A percentile compares a stretch with the other conserved stretches of the same genome.
Evolutionary conservation across 805 yeast species (phyloP).

Genomic region (Komagataella mondaviorum): DNA sequence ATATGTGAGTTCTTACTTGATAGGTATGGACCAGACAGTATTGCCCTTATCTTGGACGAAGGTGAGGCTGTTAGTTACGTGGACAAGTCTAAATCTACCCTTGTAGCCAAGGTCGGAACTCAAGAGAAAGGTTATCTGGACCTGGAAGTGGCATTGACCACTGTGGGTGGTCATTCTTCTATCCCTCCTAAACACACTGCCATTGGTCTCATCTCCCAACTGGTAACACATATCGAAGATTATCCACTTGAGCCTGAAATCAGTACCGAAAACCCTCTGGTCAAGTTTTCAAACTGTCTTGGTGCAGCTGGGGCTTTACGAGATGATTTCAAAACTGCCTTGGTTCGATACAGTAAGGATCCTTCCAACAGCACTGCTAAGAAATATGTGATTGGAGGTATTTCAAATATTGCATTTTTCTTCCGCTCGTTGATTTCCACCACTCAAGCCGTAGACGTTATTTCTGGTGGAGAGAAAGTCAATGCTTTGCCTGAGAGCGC

Average conservation of each 20-base stretch:
- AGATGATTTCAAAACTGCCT: constrained; percentile 21
- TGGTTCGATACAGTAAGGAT: constrained; percentile 2
- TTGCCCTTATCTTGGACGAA: constrained; percentile 60
- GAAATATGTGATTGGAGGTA: constrained; percentile 17
- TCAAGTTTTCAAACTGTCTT: constrained; percentile 40
- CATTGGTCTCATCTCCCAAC: constrained; percentile 53
- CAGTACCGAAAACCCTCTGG: constrained; percentile 41
- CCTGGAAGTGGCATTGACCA: constrained; percentile 29
- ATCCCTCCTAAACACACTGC: constrained; percentile 71
- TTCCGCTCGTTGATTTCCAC: constrained; percentile 35
- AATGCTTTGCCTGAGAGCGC: constrained; percentile 63
- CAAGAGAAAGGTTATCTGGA: constrained; percentile 46
- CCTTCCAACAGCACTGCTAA: constrained; percentile 18
- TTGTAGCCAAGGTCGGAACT: constrained; percentile 39
- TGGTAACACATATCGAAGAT: constrained; percentile 38
- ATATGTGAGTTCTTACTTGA: constrained; percentile 32
- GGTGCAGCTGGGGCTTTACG: constrained; percentile 26
- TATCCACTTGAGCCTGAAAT: constrained; percentile 36
- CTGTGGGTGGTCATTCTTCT: constrained; percentile 74
- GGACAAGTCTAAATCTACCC: constrained; percentile 24
- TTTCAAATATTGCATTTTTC: constrained; percentile 6
- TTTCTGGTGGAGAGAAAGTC: constrained; percentile 57
- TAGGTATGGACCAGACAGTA: constrained; percentile 42
- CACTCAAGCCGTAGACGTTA: constrained; percentile 50
- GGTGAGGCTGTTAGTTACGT: constrained; percentile 18